A percentile compares a stretch with the other conserved stretches of the same genome.
Conservation (phyloP, 257 asterid species). For the Sherardia arvensis region DNA sequence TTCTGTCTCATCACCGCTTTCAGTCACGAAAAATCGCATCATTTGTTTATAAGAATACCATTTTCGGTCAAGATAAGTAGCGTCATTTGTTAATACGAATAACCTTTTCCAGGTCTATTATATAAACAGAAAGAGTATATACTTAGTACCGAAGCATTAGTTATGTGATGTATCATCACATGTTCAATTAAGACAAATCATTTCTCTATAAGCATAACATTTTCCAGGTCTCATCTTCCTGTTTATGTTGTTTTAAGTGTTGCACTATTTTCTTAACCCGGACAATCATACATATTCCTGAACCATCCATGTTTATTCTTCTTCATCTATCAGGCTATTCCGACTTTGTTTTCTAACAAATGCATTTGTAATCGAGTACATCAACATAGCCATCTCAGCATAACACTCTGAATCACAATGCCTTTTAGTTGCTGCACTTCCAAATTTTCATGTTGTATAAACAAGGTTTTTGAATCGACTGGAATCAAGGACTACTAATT, state of each 20-base stretch:
- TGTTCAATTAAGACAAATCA: neutral
- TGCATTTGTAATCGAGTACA: neutral
- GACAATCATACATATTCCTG: no score
- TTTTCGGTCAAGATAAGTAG: neutral
- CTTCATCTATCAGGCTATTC: neutral
- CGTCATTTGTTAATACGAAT: neutral
- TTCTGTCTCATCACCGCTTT: no score
- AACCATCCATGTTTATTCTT: no score
- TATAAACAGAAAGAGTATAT: no score
- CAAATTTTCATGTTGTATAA: neutral
- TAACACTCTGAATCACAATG: neutral
- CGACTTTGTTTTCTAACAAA: neutral
- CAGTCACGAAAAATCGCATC: neutral
- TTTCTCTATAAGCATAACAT: no score
- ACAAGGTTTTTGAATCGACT: neutral
- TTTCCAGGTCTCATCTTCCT: neutral
- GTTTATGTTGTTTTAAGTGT: neutral
- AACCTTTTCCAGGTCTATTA: neutral
- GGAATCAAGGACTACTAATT: neutral
- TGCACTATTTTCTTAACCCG: neutral
- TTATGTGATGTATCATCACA: neutral
- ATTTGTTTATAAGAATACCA: neutral
- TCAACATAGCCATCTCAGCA: neutral
- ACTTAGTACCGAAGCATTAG: no score
- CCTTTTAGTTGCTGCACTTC: neutral